phyloP scores from a whole-genome alignment of 371 early-diverging fungal species.

The Mortierella sp. region DNA sequence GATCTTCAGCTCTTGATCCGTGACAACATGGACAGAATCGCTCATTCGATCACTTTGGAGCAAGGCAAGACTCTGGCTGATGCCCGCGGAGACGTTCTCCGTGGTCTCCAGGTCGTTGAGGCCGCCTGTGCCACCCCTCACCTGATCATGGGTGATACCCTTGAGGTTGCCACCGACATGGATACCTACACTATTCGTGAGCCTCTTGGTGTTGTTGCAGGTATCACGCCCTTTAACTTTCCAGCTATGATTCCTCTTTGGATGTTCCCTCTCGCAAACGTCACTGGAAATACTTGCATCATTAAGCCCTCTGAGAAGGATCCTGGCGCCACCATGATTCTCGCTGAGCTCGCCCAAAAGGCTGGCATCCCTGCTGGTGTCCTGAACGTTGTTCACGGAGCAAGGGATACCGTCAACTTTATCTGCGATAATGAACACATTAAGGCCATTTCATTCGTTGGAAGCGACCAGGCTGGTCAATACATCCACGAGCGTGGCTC shows the following conservation, averaged over 20 bases:
- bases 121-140: constrained; percentile 86
- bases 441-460: constrained; percentile 96
- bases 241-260: constrained; percentile 97
- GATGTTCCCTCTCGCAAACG: constrained; percentile 97
- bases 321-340: constrained; percentile 95
- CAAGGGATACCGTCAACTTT: constrained; percentile 91
- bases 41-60: constrained; percentile 88
- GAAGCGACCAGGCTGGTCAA: constrained; percentile 89
- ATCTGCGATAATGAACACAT: constrained; percentile 90
- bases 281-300: constrained; percentile 89
- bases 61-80: constrained; percentile 97
- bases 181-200: constrained; percentile 96
- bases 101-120: constrained; percentile 95
- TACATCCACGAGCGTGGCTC: constrained; percentile 93
- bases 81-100: constrained; percentile 92
- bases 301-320: constrained; percentile 97
- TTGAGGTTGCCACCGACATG: constrained; percentile 94
- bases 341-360: constrained; percentile 90
- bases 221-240: constrained; percentile 97
- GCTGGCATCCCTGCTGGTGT: constrained; percentile 97
- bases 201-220: constrained; percentile 96
- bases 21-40: constrained; percentile 86
- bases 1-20: constrained; percentile 91
- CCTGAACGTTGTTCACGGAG: constrained; percentile 95
- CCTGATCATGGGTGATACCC: constrained; percentile 85